phyloP scores from a whole-genome alignment of 768 basidiomycete species.

The Clathrus columnatus region DNA sequence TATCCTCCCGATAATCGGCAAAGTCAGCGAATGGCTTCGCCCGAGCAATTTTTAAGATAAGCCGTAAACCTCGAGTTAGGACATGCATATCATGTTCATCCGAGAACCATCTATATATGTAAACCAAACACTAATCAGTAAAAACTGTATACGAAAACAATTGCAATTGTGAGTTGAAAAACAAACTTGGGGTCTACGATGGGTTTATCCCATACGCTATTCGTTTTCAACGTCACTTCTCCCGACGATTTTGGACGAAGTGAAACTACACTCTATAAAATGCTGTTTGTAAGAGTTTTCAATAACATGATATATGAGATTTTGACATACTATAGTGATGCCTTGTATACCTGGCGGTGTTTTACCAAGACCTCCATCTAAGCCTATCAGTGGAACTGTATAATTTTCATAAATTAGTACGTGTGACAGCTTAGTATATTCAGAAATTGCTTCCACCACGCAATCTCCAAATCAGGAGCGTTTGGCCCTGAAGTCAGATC shows the following conservation, averaged over 20 bases:
- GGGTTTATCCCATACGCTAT: constrained; percentile 1
- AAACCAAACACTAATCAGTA: too few relatives aligned
- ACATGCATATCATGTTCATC: constrained; percentile 32
- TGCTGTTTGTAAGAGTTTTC: background rate
- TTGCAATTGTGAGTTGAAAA: too few relatives aligned
- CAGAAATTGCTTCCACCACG: too few relatives aligned
- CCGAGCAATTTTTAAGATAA: constrained; percentile 29
- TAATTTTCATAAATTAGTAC: too few relatives aligned
- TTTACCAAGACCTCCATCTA: background rate
- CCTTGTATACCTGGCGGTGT: background rate
- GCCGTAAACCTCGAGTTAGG: constrained; percentile 34
- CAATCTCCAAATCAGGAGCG: constrained; percentile 36
- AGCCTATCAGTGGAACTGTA: too few relatives aligned
- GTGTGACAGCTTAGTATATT: too few relatives aligned
- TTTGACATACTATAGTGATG: background rate
- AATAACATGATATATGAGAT: background rate
- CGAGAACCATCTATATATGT: constrained; percentile 33
- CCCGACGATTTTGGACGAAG: background rate
- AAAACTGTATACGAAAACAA: too few relatives aligned
- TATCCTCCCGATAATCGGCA: too few relatives aligned
- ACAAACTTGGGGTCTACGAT: background rate
- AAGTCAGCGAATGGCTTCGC: constrained; percentile 30
- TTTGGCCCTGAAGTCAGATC: constrained; percentile 33
- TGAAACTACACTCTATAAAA: background rate
- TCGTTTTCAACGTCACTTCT: background rate